Evolutionary conservation across 108 stramenopile genomes (phyloP), one percentile per base, ranked within the genome.

Genomic region (Cylindrotheca closterium): DNA sequence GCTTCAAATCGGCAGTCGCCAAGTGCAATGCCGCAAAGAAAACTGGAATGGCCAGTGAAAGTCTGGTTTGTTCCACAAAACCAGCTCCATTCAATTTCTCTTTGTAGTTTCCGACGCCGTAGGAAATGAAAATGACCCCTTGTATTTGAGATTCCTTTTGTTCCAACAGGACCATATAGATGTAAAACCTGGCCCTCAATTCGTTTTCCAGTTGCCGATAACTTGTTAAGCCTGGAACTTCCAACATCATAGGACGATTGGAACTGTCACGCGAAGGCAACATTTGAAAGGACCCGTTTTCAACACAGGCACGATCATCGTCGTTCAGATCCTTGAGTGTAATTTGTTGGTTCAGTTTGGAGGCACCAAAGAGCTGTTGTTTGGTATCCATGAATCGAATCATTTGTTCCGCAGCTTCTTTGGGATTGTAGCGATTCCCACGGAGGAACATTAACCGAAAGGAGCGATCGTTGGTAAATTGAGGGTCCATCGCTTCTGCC

Each of bases 301-400:
- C 29, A 47, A 65, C 27, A 22, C 22, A 31, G 4, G 52, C 58
- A 34, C 56, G 46, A 37, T 69, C 68, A 23, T 69, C 68, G 4
- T 69, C 25, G 28, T 19, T 10, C 24, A 69, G 51, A 24, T 51
- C 48, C 0, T 51, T 25, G 30, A 69, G 27, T 23, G 55, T 57
- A 31, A 67, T 67, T 19, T 17, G 3, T 2, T 28, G 10, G 21
- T 28, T 27, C 32, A 67, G 37, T 23, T 60, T 60, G 19, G 57
- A 51, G 4, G 23, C 12, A n/a, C 68, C 68, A 29, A 69, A 42
- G 37, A 42, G 37, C 37, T 42, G 7, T 15, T 10, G 15, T 42
- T 42, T 42, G 10, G 15, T 15, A 42, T 42, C 37, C 37, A 42
- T 42, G 15, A 42, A 42, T 15, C 15, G 7, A 15, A 42, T 42